Evolutionary conservation across 805 yeast species (phyloP), one percentile per base, ranked within the genome.

Genomic region (Wickerhamomyces alni): DNA sequence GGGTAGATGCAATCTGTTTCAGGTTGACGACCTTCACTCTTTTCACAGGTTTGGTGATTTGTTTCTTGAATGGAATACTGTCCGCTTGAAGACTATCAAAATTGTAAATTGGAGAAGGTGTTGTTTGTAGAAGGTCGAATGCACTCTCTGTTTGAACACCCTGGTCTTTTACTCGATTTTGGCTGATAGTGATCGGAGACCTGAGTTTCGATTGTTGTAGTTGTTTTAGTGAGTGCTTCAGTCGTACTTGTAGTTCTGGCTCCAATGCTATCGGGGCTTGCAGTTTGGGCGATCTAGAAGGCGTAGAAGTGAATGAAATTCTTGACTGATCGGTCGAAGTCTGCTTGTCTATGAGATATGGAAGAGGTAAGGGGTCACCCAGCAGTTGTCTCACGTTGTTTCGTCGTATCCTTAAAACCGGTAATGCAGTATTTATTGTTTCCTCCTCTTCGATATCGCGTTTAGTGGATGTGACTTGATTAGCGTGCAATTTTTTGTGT

Each of bases 291-390:
- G n/a, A n/a, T n/a, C n/a, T n/a, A n/a, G n/a, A n/a, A n/a, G n/a
- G n/a, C n/a, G n/a, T n/a, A n/a, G n/a, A n/a, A n/a, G n/a, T n/a
- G n/a, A n/a, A n/a, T n/a, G n/a, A n/a, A n/a, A n/a, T n/a, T n/a
- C n/a, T n/a, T n/a, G n/a, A n/a, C n/a, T n/a, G n/a, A n/a, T n/a
- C n/a, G n/a, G n/a, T n/a, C n/a, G n/a, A n/a, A 24, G 28, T 24
- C 28, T 22, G 21, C 3, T 37, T 30, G 7, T 40, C 27, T 2
- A 47, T 41, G 15, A 56, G 33, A 38, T 66, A 66, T 1, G 67
- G 68, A 28, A 66, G 45, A 2, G 71, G 71, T 17, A 66, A 34
- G 2, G 72, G 72, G 12, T 60, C 61, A 2, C 70, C 70, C 11
- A 66, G 47, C 21, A 36, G 39, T 17, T 27, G 38, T 18, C 31